Conservation (phyloP, 352 stramenopile species). For the Phytophthora aleatoria region DNA sequence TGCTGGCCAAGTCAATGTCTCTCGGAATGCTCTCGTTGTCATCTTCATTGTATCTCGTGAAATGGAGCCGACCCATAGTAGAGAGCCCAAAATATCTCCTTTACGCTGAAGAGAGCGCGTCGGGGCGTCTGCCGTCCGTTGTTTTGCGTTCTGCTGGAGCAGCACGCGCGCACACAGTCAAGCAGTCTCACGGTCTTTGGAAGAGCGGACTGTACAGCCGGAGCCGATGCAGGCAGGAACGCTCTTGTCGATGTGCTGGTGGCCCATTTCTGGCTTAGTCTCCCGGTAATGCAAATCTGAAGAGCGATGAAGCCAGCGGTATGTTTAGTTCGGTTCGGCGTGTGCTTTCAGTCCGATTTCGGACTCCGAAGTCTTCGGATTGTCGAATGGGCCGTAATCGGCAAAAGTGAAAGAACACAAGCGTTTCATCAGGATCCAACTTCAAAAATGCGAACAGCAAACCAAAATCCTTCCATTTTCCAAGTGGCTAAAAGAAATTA, state of each 20-base stretch:
- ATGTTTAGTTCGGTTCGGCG: neutral
- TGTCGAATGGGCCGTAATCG: constrained; percentile 6
- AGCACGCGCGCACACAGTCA: neutral
- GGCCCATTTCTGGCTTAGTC: constrained; percentile 28
- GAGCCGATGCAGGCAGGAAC: constrained; percentile 24
- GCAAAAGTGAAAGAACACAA: constrained; percentile 1
- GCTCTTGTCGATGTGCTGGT: constrained; percentile 26
- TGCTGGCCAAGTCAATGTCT: constrained; percentile 20
- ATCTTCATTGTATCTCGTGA: constrained; percentile 30
- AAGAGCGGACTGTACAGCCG: constrained; percentile 29
- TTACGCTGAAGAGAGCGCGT: constrained; percentile 22
- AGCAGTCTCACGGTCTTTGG: constrained; percentile 4
- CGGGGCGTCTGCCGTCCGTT: constrained; percentile 6
- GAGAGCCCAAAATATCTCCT: neutral
- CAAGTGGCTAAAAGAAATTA: constrained; percentile 3
- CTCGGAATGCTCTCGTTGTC: constrained; percentile 15
- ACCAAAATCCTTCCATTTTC: neutral
- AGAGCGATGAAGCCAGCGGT: constrained; percentile 17
- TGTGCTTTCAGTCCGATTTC: neutral
- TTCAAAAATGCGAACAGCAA: constrained; percentile 23
- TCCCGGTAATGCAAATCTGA: constrained; percentile 25
- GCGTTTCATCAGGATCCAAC: neutral
- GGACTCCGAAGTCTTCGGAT: neutral
- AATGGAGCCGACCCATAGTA: constrained; percentile 32
- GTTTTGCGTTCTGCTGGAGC: constrained; percentile 29